Evolutionary conservation across 805 yeast genomes (phyloP).

Genomic region (Saccharomycopsis amapae): DNA sequence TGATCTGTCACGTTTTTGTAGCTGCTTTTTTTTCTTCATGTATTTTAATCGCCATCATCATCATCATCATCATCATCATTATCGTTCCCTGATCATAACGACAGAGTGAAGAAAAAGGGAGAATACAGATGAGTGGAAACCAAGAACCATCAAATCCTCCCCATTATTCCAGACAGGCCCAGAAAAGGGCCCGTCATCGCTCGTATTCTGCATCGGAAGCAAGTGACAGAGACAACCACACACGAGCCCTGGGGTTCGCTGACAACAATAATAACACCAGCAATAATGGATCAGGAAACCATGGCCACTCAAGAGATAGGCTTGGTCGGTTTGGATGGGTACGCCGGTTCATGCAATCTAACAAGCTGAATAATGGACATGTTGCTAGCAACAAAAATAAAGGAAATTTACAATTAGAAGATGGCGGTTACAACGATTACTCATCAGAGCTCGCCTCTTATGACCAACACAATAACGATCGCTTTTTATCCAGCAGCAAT

Average conservation of each 20-base stretch:
- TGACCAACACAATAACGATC: background rate
- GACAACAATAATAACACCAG: constrained; percentile 8
- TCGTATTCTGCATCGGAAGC: constrained; percentile 15
- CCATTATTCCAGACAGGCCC: too few species aligned
- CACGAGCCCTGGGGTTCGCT: background rate
- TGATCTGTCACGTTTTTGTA: too few species aligned
- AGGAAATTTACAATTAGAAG: background rate
- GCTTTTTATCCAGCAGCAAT: background rate
- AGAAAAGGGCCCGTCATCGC: too few species aligned
- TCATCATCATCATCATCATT: too few species aligned
- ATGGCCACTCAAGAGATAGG: constrained; percentile 1
- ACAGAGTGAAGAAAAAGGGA: too few species aligned
- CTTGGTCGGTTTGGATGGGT: constrained; percentile 21
- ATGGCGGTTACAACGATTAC: background rate
- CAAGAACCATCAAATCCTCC: too few species aligned
- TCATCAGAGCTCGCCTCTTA: background rate
- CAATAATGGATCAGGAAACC: constrained; percentile 4
- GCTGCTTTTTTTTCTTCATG: too few species aligned
- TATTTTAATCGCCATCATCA: too few species aligned
- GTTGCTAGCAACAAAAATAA: background rate
- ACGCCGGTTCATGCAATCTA: constrained; percentile 19
- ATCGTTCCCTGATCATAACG: too few species aligned
- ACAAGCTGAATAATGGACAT: constrained; percentile 7
- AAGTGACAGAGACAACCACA: background rate
- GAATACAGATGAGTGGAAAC: too few species aligned